Base-by-base conservation (phyloP, 139 green algal species). In the Zygnema cylindricum region DNA sequence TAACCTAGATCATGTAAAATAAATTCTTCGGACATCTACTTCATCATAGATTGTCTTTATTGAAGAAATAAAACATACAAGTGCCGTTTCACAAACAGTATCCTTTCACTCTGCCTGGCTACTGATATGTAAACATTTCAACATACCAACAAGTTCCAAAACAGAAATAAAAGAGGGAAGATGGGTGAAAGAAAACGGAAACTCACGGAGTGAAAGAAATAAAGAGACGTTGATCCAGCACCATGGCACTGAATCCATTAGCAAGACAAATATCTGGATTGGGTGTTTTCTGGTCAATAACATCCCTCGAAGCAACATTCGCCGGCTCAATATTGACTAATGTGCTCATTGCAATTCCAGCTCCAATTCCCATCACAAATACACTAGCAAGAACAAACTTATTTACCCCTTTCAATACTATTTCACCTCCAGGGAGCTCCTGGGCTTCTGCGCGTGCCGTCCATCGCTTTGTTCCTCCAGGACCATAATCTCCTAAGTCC, bases 191-290 rank as follows among this genome's bases (percentile, higher is more conserved):
- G n/a, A n/a, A n/a, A n/a, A n/a, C n/a, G n/a, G 49, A 25, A 3
- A 98, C 94, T 39, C 92, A 90, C 84, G 97, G 96, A 92, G 98
- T 99, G 94, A 98, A 98, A 0, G 97, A 99, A 1, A 99, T 96
- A 79, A 99, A 99, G 7, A 99, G 89, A 36, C 98, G 95, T 93
- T 98, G 95, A 93, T 99, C 97, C 85, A 99, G 98, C 16, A 99
- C 97, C 95, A 99, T 99, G n/a, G 97, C 96, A 41, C 87, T 95
- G 91, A 98, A 98, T 33, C 97, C 97, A 86, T 98, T 98, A 23
- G 97, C 97, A 30, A 94, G 81, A 84, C 92, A 94, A 35, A 94
- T 87, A 79, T 99, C 96, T 0, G 93, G 93, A 88, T 98, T 98
- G 55, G 97, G 97, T 21, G 97, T 98, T 43, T 96, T 94, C n/a